Conservation (phyloP, 2,329 filamentous ascomycete species). For the Akanthomyces lecanii region DNA sequence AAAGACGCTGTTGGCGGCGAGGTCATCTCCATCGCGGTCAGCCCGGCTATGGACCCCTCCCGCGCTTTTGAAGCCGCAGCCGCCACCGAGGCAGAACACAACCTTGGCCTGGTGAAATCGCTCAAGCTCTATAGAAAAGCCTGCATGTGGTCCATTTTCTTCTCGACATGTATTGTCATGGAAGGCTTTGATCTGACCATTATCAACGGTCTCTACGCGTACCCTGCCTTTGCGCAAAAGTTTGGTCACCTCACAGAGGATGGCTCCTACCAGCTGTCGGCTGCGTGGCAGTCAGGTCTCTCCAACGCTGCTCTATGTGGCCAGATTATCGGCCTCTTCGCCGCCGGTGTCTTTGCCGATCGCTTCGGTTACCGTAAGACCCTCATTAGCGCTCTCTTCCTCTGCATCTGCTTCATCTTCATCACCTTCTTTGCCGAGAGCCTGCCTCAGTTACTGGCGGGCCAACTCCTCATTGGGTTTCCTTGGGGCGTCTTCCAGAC, state of each 20-base stretch:
- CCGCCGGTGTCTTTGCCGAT: constrained; percentile 46
- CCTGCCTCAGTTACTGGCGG: constrained; percentile 38
- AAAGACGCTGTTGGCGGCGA: neutral
- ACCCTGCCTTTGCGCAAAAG: constrained; percentile 34
- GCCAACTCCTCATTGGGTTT: constrained; percentile 44
- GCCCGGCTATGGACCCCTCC: neutral
- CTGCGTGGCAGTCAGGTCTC: constrained; percentile 50
- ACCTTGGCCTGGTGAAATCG: constrained; percentile 30
- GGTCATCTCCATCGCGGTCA: neutral
- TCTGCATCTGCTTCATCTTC: constrained; percentile 42
- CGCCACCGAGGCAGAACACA: constrained; percentile 33
- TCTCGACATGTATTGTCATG: constrained; percentile 37
- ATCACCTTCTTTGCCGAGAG: constrained; percentile 44
- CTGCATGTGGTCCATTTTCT: constrained; percentile 34
- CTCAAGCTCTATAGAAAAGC: constrained; percentile 39
- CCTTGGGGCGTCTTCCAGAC: constrained; percentile 47
- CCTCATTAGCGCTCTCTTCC: constrained; percentile 39
- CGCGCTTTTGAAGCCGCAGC: constrained; percentile 20
- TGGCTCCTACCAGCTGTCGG: constrained; percentile 42
- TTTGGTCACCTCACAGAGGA: constrained; percentile 35
- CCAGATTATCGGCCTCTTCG: constrained; percentile 46
- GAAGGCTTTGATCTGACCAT: constrained; percentile 39
- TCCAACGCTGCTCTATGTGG: constrained; percentile 45
- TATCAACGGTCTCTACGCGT: constrained; percentile 39
- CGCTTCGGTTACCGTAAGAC: constrained; percentile 44